Conservation (phyloP, 2,329 filamentous ascomycete genomes). For the Pseudopyrenochaeta lycopersici region DNA sequence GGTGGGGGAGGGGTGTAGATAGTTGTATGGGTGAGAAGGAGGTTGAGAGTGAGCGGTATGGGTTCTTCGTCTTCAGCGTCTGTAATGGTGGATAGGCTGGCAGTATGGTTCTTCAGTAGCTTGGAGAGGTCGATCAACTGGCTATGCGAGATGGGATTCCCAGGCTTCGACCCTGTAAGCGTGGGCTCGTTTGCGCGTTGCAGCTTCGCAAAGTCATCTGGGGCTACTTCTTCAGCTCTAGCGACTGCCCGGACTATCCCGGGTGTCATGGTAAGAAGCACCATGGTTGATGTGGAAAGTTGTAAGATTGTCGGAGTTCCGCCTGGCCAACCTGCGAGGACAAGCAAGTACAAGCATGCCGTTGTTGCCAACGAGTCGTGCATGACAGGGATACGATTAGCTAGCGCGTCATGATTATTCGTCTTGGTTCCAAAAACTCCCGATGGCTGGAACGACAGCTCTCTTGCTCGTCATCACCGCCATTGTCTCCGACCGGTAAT, state of each 20-base stretch:
- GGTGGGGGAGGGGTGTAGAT: conserved; percentile 83
- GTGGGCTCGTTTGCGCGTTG: conserved; percentile 56
- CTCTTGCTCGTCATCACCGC: conserved; percentile 12
- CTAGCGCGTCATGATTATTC: conserved; percentile 40
- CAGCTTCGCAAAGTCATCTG: conserved; percentile 32
- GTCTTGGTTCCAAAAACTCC: conserved; percentile 31
- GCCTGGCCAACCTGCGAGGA: too few species aligned
- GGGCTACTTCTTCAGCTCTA: conserved; percentile 31
- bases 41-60: conserved; percentile 64
- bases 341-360: background rate
- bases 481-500: conserved; percentile 6
- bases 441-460: conserved; percentile 20
- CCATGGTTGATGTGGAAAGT: conserved; percentile 63
- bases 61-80: background rate
- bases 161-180: conserved; percentile 62
- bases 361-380: background rate
- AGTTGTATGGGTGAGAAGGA: conserved; percentile 74
- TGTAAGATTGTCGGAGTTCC: conserved; percentile 7
- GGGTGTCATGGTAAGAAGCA: conserved; percentile 78
- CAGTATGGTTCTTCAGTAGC: conserved; percentile 53
- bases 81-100: conserved; percentile 1
- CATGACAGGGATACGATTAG: conserved; percentile 5
- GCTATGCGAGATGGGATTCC: conserved; percentile 75
- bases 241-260: conserved; percentile 71
- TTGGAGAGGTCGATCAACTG: conserved; percentile 73